phyloP scores from a whole-genome alignment of 306 rosid species.

The Fagus sylvatica region DNA sequence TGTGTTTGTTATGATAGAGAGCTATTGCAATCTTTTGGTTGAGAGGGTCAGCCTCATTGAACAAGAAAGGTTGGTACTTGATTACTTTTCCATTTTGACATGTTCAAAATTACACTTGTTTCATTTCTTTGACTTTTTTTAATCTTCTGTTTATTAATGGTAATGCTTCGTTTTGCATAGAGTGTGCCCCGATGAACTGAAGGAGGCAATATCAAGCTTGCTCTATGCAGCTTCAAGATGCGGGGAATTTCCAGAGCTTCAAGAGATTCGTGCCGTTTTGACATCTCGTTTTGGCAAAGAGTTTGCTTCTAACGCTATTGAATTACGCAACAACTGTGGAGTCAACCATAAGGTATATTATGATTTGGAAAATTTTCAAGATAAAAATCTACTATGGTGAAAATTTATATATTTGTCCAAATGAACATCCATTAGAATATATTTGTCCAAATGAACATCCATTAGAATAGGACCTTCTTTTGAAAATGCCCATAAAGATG shows the following conservation, averaged over 20 bases:
- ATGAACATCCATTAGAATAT: background rate
- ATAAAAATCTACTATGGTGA: background rate
- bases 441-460: background rate
- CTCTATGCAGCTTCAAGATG: constrained; percentile 81
- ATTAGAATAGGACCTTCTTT: background rate
- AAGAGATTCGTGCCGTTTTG: constrained; percentile 64
- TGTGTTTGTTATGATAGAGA: constrained; percentile 66
- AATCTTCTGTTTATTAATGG: background rate
- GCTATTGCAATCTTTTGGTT: constrained; percentile 60
- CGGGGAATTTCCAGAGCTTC: constrained; percentile 96
- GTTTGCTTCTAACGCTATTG: constrained; percentile 59
- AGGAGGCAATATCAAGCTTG: constrained; percentile 71
- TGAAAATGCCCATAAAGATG: background rate
- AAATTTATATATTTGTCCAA: background rate
- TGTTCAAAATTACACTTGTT: background rate
- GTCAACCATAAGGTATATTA: constrained; percentile 57
- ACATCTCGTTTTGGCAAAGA: constrained; percentile 74
- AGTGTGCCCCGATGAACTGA: constrained; percentile 77
- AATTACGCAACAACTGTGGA: constrained; percentile 72
- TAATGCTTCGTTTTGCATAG: constrained; percentile 32
- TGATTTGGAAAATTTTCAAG: background rate
- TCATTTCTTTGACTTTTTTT: background rate
- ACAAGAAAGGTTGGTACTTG: constrained; percentile 57
- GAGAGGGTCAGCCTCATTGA: constrained; percentile 82
- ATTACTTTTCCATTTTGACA: background rate